Percentiles rank a stretch among this genome's conserved stretches.
Conservation (phyloP, 306 rosid species). For the Myrica gale region DNA sequence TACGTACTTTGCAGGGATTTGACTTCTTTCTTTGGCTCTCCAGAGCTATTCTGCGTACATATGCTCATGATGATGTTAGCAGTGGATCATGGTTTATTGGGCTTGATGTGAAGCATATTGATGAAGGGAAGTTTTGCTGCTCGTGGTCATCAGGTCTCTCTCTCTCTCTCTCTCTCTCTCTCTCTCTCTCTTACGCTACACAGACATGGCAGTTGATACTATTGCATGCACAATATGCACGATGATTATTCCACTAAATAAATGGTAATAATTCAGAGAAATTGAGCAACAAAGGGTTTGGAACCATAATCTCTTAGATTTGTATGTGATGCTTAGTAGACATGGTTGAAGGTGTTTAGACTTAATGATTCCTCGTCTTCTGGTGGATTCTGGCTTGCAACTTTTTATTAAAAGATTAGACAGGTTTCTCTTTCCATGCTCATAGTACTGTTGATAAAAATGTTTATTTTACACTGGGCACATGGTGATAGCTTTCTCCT, state of each 20-base stretch:
- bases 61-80: conserved; percentile 67
- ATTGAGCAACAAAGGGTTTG: background rate
- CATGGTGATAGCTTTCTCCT: background rate
- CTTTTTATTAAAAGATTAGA: background rate
- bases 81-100: conserved; percentile 81
- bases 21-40: conserved; percentile 24
- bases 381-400: background rate
- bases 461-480: background rate
- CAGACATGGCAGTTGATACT: no score
- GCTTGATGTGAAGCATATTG: conserved; percentile 53
- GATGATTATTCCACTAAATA: background rate
- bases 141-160: conserved; percentile 55
- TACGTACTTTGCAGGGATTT: conserved; percentile 5
- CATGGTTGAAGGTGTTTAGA: background rate
- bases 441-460: background rate
- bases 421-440: background rate
- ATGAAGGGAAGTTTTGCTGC: conserved; percentile 64
- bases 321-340: background rate
- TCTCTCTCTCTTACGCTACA: background rate
- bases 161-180: conserved; percentile 19
- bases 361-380: background rate
- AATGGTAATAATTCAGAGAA: background rate
- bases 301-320: background rate
- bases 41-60: conserved; percentile 61
- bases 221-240: background rate